Evolutionary conservation across 352 stramenopile species (phyloP).

Genomic region (Phytophthora macrochlamydospora): DNA sequence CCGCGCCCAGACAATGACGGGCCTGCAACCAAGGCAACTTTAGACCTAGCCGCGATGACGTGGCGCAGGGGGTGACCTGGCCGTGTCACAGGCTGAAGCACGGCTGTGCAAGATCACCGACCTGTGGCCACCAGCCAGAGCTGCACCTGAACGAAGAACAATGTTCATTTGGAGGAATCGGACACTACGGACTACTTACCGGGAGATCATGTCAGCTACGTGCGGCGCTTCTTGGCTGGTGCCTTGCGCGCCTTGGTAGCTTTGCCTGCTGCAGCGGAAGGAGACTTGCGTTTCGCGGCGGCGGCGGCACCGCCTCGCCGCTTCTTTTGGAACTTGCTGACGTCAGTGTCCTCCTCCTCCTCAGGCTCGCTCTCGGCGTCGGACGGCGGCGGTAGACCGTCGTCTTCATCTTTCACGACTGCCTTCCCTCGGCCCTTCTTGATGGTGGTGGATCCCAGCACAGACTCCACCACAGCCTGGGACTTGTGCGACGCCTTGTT

Average conservation of each 20-base stretch:
- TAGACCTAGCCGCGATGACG: background rate
- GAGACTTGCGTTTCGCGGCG: conserved; percentile 61
- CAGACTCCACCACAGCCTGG: conserved; percentile 92
- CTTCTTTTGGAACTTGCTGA: conserved; percentile 89
- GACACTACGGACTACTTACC: background rate
- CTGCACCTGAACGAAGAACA: too few relatives aligned
- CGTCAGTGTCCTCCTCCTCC: conserved; percentile 63
- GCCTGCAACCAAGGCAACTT: background rate
- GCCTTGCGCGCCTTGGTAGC: conserved; percentile 55
- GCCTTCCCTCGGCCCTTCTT: conserved; percentile 77
- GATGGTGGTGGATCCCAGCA: conserved; percentile 67
- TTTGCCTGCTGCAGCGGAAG: conserved; percentile 25
- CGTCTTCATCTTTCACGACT: conserved; percentile 45
- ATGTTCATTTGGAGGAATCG: background rate
- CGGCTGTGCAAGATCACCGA: too few relatives aligned
- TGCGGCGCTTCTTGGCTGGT: conserved; percentile 61
- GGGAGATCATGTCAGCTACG: conserved; percentile 15
- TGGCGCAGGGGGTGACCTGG: background rate
- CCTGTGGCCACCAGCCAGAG: too few relatives aligned
- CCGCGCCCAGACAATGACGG: background rate
- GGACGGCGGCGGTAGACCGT: conserved; percentile 54
- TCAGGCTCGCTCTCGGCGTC: conserved; percentile 78
- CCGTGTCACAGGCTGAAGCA: conserved; percentile 2
- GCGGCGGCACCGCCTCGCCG: conserved; percentile 21
- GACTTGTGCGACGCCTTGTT: conserved; percentile 94